A percentile compares a stretch with the other conserved stretches of the same genome.
These are phyloP conservation scores for Xylariomycetidae sp. DNA, from an alignment of 2,329 filamentous ascomycete genomes.

Conservation along the genomic window DNA sequence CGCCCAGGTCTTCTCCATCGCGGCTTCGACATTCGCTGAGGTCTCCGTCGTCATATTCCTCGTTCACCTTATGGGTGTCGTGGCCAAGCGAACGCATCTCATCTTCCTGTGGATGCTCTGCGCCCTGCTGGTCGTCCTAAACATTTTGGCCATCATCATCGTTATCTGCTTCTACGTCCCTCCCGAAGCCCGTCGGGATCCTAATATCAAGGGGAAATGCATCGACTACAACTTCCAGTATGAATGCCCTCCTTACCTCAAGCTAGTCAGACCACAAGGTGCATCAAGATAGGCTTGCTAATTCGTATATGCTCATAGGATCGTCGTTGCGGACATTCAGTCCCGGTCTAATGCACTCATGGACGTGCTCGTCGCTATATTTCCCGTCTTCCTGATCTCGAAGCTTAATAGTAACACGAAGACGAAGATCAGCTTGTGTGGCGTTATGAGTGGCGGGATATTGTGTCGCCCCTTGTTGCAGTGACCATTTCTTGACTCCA, in stretches of 20 bases:
- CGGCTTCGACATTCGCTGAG: constrained; percentile 4
- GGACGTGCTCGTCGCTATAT: constrained; percentile 6
- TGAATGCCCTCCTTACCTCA: neutral
- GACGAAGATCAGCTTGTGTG: constrained; percentile 6
- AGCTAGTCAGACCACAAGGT: too few species aligned
- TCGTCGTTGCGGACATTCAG: neutral
- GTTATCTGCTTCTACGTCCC: constrained; percentile 4
- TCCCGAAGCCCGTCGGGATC: constrained; percentile 2
- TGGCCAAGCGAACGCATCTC: constrained; percentile 2
- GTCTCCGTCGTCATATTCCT: constrained; percentile 9
- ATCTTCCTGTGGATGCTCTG: constrained; percentile 6
- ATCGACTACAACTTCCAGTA: constrained; percentile 3
- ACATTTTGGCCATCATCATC: constrained; percentile 5
- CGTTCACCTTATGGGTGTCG: constrained; percentile 4
- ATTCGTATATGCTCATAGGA: too few species aligned
- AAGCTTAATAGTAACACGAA: constrained; percentile 5
- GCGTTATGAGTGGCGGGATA: constrained; percentile 4
- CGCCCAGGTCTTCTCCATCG: constrained; percentile 6
- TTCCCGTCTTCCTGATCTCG: constrained; percentile 4
- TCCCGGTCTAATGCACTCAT: constrained; percentile 7
- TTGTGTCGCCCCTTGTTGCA: constrained; percentile 2
- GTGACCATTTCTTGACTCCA: too few species aligned
- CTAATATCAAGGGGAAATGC: neutral
- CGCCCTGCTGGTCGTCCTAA: constrained; percentile 2
- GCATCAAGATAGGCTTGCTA: too few species aligned